Percentiles rank a stretch among this genome's conserved stretches.
phyloP scores from a whole-genome alignment of 192 early-diverging fungal genomes.

The Backusella tarrabulga region DNA sequence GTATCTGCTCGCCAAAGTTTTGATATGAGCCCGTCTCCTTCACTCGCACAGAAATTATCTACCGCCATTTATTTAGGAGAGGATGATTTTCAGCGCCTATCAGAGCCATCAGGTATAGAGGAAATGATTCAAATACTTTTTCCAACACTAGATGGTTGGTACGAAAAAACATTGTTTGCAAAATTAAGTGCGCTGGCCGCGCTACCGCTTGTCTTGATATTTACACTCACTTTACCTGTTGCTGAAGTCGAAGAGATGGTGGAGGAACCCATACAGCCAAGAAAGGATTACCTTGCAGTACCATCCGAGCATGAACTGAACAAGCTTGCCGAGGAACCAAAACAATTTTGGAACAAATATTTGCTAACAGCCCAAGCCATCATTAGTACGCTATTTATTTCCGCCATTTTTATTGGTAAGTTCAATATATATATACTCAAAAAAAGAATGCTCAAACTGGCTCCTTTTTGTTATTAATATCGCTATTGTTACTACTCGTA shows the following conservation, averaged over 20 bases:
- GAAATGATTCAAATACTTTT: slow-evolving; percentile 41
- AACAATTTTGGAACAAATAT: slow-evolving; percentile 6
- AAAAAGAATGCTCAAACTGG: not conserved
- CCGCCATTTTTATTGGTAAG: slow-evolving; percentile 10
- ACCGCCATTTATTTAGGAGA: not conserved
- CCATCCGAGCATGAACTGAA: not conserved
- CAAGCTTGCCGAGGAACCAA: not conserved
- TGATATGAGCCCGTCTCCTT: slow-evolving; percentile 6
- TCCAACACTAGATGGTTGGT: slow-evolving; percentile 56
- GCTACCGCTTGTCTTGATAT: slow-evolving; percentile 49
- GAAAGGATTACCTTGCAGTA: not conserved
- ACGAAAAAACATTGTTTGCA: slow-evolving; percentile 42
- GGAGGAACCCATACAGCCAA: not conserved
- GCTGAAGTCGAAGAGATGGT: slow-evolving; percentile 41
- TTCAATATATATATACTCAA: not conserved
- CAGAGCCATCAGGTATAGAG: slow-evolving; percentile 6
- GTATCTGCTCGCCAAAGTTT: slow-evolving; percentile 3
- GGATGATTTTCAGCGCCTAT: not conserved
- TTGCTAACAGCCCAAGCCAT: not conserved
- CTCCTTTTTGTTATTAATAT: not conserved
- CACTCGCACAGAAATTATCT: not conserved
- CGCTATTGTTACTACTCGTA: not conserved
- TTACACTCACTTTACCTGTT: slow-evolving; percentile 63
- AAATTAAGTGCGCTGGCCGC: slow-evolving; percentile 48
- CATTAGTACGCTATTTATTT: slow-evolving; percentile 9